Percentiles rank a stretch among this genome's conserved stretches.
Evolutionary conservation across 352 stramenopile species (phyloP).

Genomic region (Globisporangium polare): DNA sequence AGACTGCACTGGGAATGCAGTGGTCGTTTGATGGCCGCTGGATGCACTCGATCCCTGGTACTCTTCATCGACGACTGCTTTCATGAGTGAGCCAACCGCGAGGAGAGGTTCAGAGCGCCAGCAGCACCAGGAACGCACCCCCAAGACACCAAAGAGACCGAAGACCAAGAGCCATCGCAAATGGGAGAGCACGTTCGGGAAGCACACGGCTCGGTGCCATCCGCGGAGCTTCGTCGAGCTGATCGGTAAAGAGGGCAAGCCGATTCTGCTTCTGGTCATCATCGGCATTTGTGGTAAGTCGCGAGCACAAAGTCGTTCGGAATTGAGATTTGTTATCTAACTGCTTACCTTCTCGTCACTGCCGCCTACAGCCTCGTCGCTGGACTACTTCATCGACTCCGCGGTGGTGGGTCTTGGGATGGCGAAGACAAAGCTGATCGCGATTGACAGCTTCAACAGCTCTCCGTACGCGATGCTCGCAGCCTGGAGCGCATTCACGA

Average conservation of each 20-base stretch:
- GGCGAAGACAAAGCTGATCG: conserved; percentile 17
- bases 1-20: neutral
- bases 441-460: conserved; percentile 10
- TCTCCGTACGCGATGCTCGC: conserved; percentile 22
- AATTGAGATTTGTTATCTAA: neutral
- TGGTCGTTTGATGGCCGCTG: neutral
- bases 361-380: conserved; percentile 32
- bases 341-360: neutral
- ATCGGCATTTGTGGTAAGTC: conserved; percentile 48
- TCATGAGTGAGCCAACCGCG: conserved; percentile 2
- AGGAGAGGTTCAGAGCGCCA: conserved; percentile 1
- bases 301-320: neutral
- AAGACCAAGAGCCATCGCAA: conserved; percentile 43
- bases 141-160: conserved; percentile 3
- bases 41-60: neutral
- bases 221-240: conserved; percentile 32
- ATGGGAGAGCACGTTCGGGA: conserved; percentile 40
- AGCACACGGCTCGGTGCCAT: conserved; percentile 28
- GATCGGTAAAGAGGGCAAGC: conserved; percentile 48
- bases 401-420: conserved; percentile 19
- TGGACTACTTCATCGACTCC: conserved; percentile 47
- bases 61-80: neutral
- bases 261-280: conserved; percentile 41
- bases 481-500: conserved; percentile 34
- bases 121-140: neutral